phyloP scores from a whole-genome alignment of 2,329 filamentous ascomycete genomes.

The Chaetomiaceae sp. region DNA sequence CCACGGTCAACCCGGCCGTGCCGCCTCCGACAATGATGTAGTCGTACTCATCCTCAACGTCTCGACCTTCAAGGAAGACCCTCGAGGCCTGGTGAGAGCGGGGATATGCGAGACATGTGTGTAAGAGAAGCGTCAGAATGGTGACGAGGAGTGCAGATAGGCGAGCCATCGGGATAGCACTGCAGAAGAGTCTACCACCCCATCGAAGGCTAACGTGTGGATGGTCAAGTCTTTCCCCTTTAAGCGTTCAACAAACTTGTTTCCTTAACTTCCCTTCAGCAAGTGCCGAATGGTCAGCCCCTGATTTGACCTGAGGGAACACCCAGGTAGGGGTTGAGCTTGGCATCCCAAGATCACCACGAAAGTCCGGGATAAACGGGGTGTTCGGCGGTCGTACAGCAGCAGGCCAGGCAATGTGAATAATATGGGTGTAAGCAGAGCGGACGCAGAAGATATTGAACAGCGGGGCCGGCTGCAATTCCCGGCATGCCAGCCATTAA shows the following conservation, averaged over 20 bases:
- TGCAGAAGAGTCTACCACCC: not conserved
- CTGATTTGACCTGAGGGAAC: too few relatives aligned
- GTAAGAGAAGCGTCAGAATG: not conserved
- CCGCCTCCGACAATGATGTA: conserved; percentile 25
- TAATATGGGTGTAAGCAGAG: not conserved
- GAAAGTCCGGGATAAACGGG: not conserved
- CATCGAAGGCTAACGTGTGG: too few relatives aligned
- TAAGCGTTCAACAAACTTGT: not conserved
- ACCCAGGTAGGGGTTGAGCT: too few relatives aligned
- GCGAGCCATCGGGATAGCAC: conserved; percentile 10
- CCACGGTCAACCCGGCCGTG: conserved; percentile 24
- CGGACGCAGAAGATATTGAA: not conserved
- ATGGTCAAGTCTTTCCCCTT: not conserved
- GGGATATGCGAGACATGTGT: not conserved
- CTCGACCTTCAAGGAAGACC: conserved; percentile 10
- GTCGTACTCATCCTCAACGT: conserved; percentile 28
- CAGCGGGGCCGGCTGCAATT: not conserved
- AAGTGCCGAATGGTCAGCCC: too few relatives aligned
- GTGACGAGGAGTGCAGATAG: not conserved
- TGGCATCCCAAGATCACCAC: not conserved
- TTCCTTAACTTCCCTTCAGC: too few relatives aligned
- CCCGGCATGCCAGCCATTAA: not conserved
- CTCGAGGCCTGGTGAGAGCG: conserved; percentile 8
- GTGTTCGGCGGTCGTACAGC: too few relatives aligned
- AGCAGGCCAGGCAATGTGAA: too few relatives aligned